These are phyloP conservation scores for Pseudogymnoascus verrucosus DNA, from an alignment of 2,329 filamentous ascomycete genomes.

Conservation along the genomic window DNA sequence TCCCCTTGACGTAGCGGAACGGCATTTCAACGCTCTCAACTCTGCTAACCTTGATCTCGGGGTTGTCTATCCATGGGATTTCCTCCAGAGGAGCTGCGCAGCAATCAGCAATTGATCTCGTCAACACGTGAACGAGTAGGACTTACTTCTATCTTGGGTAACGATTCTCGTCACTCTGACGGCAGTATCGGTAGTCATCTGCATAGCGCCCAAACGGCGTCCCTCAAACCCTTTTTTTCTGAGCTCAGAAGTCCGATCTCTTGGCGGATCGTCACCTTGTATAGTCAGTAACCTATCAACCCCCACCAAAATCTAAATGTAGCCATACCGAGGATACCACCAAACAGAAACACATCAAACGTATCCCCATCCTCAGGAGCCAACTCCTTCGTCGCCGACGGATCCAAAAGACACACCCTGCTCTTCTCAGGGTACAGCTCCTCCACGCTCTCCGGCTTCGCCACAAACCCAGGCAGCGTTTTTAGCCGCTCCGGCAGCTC, in stretches of 20 bases:
- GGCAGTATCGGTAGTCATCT: constrained; percentile 98
- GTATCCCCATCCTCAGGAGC: constrained; percentile 70
- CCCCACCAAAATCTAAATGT: not conserved
- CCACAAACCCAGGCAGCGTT: constrained; percentile 52
- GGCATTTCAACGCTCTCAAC: constrained; percentile 97
- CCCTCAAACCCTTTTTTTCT: constrained; percentile 88
- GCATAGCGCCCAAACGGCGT: constrained; percentile 77
- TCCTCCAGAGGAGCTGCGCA: constrained; percentile 62
- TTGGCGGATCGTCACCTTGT: constrained; percentile 81
- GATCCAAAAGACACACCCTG: constrained; percentile 82
- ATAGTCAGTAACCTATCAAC: constrained; percentile 16
- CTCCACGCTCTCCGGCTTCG: constrained; percentile 74
- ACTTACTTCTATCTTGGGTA: constrained; percentile 70
- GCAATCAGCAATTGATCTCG: constrained; percentile 4
- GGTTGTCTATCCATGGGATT: constrained; percentile 77
- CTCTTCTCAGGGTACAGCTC: constrained; percentile 68
- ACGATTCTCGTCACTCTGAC: constrained; percentile 89
- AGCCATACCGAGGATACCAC: constrained; percentile 80
- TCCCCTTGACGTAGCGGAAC: constrained; percentile 82
- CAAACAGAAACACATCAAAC: constrained; percentile 92
- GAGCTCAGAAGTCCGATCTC: constrained; percentile 93
- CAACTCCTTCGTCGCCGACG: constrained; percentile 71
- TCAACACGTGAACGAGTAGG: not conserved
- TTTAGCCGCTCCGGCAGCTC: constrained; percentile 53
- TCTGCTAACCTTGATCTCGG: constrained; percentile 81